These are phyloP conservation scores for Parafenestella ontariensis DNA, from an alignment of 2,329 filamentous ascomycete species.

Conservation along the genomic window DNA sequence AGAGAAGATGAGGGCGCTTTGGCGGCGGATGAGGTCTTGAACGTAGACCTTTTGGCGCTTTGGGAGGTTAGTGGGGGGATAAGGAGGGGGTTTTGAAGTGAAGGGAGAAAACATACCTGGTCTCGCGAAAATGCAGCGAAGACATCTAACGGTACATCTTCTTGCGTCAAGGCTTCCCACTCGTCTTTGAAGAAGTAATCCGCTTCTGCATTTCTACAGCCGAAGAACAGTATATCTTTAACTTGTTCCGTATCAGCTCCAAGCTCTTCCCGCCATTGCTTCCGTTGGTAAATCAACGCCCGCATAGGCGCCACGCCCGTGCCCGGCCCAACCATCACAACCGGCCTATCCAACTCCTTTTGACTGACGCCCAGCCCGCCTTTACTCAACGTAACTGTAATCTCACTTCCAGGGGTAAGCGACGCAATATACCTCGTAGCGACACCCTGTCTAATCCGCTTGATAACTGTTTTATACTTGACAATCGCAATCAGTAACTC, in stretches of 20 bases:
- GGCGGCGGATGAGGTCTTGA: slow-evolving; percentile 66
- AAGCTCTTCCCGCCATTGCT: slow-evolving; percentile 44
- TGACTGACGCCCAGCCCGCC: slow-evolving; percentile 54
- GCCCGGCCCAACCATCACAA: slow-evolving; percentile 82
- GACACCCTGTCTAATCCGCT: slow-evolving; percentile 82
- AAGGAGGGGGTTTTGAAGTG: not conserved
- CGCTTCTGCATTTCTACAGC: slow-evolving; percentile 74
- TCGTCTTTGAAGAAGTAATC: slow-evolving; percentile 87
- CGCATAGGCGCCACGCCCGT: slow-evolving; percentile 88
- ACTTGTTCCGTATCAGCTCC: not conserved
- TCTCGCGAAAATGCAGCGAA: slow-evolving; percentile 75
- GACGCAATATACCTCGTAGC: slow-evolving; percentile 85
- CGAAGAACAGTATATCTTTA: slow-evolving; percentile 74
- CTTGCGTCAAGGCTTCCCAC: slow-evolving; percentile 63
- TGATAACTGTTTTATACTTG: slow-evolving; percentile 87
- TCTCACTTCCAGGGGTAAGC: slow-evolving; percentile 63
- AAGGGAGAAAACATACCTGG: slow-evolving; percentile 50
- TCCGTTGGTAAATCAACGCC: slow-evolving; percentile 77
- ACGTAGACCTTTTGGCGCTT: slow-evolving; percentile 69
- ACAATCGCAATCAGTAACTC: slow-evolving; percentile 87
- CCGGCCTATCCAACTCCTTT: slow-evolving; percentile 60
- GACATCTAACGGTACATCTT: slow-evolving; percentile 58
- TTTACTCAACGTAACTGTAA: slow-evolving; percentile 67
- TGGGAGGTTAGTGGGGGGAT: slow-evolving; percentile 1
- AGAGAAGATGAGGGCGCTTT: slow-evolving; percentile 58